phyloP scores from a whole-genome alignment of 805 yeast species.

The Saccharomycopsis olivae region DNA sequence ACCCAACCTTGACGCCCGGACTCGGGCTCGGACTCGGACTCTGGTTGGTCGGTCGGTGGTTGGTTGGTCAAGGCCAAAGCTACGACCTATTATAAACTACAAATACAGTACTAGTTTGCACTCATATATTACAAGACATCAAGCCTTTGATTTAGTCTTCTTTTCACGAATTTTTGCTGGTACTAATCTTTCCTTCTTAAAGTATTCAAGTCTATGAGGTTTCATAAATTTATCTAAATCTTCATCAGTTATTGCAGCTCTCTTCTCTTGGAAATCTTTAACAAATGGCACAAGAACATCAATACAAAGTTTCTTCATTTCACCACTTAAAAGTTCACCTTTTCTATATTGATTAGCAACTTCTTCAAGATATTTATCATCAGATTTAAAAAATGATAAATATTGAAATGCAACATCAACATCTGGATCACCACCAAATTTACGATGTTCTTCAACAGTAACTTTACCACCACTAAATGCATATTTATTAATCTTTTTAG shows the following conservation, averaged over 20 bases:
- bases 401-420: slow-evolving; percentile 94
- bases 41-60: too few relatives aligned
- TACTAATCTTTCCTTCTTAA: slow-evolving; percentile 62
- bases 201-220: slow-evolving; percentile 73
- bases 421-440: slow-evolving; percentile 87
- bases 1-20: too few relatives aligned
- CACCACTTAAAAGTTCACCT: slow-evolving; percentile 86
- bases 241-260: slow-evolving; percentile 54
- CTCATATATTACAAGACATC: too few relatives aligned
- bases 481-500: slow-evolving; percentile 89
- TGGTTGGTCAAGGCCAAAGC: too few relatives aligned
- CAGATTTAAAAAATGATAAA: slow-evolving; percentile 78
- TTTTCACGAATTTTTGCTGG: slow-evolving; percentile 48
- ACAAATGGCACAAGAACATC: slow-evolving; percentile 73
- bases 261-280: slow-evolving; percentile 67
- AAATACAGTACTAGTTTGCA: too few relatives aligned
- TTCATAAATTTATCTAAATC: slow-evolving; percentile 62
- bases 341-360: slow-evolving; percentile 54
- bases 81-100: too few relatives aligned
- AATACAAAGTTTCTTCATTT: slow-evolving; percentile 82
- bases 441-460: slow-evolving; percentile 82
- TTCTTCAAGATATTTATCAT: slow-evolving; percentile 64
- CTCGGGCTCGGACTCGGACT: too few relatives aligned
- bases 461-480: slow-evolving; percentile 94
- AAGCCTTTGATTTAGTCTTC: slow-evolving; percentile 25